Evolutionary conservation across 495 filamentous ascomycete species (phyloP).

Genomic region (Aspergillus heteromorphus): DNA sequence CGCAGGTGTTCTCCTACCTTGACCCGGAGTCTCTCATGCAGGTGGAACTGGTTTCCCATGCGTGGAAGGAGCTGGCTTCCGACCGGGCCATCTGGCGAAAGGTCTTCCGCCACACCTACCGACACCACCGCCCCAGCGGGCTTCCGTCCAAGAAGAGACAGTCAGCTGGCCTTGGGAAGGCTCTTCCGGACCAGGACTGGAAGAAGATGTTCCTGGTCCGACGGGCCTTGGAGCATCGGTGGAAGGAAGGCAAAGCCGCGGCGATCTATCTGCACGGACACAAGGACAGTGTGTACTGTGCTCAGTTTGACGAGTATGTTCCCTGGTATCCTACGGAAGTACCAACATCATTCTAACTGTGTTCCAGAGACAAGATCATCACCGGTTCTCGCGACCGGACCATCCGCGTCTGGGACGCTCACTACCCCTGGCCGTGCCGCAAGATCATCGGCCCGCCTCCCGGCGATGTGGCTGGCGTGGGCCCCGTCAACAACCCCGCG

Average conservation of each 20-base stretch:
- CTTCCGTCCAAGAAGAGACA: conserved; percentile 40
- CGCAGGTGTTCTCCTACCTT: conserved; percentile 66
- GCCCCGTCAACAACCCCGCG: conserved; percentile 32
- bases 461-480: conserved; percentile 19
- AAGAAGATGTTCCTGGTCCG: conserved; percentile 76
- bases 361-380: conserved; percentile 76
- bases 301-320: conserved; percentile 92
- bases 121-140: conserved; percentile 32
- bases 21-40: conserved; percentile 61
- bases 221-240: conserved; percentile 67
- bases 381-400: conserved; percentile 94
- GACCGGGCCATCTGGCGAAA: conserved; percentile 72
- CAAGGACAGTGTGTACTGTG: conserved; percentile 90
- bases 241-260: conserved; percentile 70
- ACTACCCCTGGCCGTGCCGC: conserved; percentile 68
- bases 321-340: too few relatives aligned
- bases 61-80: conserved; percentile 57
- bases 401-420: conserved; percentile 91
- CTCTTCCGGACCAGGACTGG: conserved; percentile 63
- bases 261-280: conserved; percentile 89
- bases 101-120: conserved; percentile 66
- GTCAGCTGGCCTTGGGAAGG: conserved; percentile 46
- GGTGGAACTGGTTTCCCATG: conserved; percentile 54
- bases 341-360: conserved; percentile 1
- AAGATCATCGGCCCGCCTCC: conserved; percentile 65